These are phyloP conservation scores for Aspergillus alliaceus DNA, from an alignment of 2,329 filamentous ascomycete species.

Conservation along the genomic window DNA sequence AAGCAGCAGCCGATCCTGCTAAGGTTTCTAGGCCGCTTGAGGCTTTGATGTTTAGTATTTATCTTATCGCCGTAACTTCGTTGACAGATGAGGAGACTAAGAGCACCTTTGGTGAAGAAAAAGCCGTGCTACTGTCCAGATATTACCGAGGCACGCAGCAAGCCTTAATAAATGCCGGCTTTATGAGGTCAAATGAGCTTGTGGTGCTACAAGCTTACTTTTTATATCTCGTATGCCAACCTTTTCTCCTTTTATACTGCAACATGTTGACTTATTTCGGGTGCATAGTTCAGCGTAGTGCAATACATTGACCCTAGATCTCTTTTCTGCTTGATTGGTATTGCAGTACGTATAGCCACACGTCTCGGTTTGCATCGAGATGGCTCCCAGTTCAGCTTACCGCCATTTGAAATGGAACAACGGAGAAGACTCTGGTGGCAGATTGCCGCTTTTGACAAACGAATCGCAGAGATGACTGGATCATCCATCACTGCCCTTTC, in stretches of 20 bases:
- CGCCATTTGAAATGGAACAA: conserved; percentile 63
- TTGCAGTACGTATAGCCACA: conserved; percentile 56
- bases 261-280: neutral
- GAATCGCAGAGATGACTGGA: conserved; percentile 65
- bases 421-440: conserved; percentile 70
- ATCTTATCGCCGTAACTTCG: conserved; percentile 58
- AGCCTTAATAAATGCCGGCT: conserved; percentile 42
- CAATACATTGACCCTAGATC: conserved; percentile 52
- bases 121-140: conserved; percentile 31
- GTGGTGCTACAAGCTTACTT: conserved; percentile 52
- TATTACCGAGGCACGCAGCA: conserved; percentile 46
- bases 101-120: conserved; percentile 30
- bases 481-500: conserved; percentile 32
- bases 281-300: conserved; percentile 6
- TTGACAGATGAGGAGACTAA: conserved; percentile 56
- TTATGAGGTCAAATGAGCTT: conserved; percentile 35
- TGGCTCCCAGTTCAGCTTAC: conserved; percentile 46
- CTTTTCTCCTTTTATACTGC: neutral
- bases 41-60: conserved; percentile 61
- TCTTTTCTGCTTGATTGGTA: conserved; percentile 41
- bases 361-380: conserved; percentile 67
- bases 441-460: conserved; percentile 65
- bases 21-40: conserved; percentile 38
- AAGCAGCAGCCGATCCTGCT: conserved; percentile 55
- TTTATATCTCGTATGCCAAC: conserved; percentile 50